Evolutionary conservation across 768 basidiomycete species (phyloP).

Genomic region (Naematelia aurantialba): DNA sequence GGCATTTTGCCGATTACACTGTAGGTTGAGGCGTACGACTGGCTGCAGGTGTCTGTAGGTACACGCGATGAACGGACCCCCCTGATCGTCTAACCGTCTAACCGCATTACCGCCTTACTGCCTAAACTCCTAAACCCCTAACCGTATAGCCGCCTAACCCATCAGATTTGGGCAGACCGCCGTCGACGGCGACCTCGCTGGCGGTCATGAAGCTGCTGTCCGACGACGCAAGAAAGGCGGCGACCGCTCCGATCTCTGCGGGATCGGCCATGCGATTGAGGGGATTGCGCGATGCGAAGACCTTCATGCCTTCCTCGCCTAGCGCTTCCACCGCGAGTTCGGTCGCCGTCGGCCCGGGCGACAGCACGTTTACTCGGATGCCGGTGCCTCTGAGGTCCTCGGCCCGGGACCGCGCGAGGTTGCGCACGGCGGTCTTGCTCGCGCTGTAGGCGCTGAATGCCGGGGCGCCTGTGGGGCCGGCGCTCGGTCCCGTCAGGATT

Average conservation of each 20-base stretch:
- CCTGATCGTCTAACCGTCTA: too few relatives aligned
- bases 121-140: too few relatives aligned
- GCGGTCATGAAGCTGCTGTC: constrained; percentile 12
- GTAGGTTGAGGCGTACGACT: too few relatives aligned
- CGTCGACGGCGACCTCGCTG: constrained; percentile 7
- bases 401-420: constrained; percentile 4
- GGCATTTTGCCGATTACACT: too few relatives aligned
- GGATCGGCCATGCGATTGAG: constrained; percentile 12
- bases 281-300: constrained; percentile 1
- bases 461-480: constrained; percentile 10
- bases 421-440: constrained; percentile 10
- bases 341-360: constrained; percentile 7
- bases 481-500: constrained; percentile 13
- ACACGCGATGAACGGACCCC: too few relatives aligned
- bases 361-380: constrained; percentile 4
- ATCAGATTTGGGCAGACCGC: constrained; percentile 6
- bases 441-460: constrained; percentile 11
- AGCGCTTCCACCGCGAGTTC: constrained; percentile 6
- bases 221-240: constrained; percentile 7
- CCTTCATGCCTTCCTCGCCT: constrained; percentile 5
- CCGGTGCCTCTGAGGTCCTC: constrained; percentile 5
- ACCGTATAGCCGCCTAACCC: too few relatives aligned
- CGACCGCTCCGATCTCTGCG: constrained; percentile 3
- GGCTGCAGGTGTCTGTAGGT: too few relatives aligned
- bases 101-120: too few relatives aligned